Evolutionary conservation across 1,139 yeast species (phyloP).

Genomic region (Arxiozyma bovina): DNA sequence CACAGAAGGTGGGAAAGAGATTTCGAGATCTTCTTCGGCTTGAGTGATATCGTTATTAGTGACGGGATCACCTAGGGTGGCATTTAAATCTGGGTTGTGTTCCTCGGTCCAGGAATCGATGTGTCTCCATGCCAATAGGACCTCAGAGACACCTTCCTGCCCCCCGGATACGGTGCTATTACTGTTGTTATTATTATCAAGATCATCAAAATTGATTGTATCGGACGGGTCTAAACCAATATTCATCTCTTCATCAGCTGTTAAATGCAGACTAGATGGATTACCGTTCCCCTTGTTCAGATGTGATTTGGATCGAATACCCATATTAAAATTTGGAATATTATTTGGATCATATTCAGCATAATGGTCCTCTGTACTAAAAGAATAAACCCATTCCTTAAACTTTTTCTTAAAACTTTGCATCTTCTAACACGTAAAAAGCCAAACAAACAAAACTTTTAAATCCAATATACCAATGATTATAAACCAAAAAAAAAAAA

Average conservation of each 20-base stretch:
- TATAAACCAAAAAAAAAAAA: too few species aligned
- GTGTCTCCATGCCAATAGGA: constrained; percentile 60
- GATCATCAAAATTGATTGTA: constrained; percentile 14
- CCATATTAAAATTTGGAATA: constrained; percentile 23
- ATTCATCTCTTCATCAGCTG: constrained; percentile 17
- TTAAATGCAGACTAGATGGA: constrained; percentile 12
- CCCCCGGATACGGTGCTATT: not conserved
- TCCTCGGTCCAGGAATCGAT: constrained; percentile 53
- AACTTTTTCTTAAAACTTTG: constrained; percentile 34
- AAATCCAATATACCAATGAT: too few species aligned
- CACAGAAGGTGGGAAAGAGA: constrained; percentile 52
- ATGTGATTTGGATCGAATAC: constrained; percentile 15
- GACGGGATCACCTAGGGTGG: constrained; percentile 54
- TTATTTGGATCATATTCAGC: constrained; percentile 52
- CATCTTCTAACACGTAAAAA: constrained; percentile 11
- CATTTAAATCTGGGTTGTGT: constrained; percentile 47
- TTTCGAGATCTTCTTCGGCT: constrained; percentile 55
- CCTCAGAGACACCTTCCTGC: constrained; percentile 52
- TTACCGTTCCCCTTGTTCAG: constrained; percentile 8
- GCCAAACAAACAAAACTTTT: too few species aligned
- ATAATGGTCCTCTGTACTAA: constrained; percentile 59
- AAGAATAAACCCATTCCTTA: constrained; percentile 53
- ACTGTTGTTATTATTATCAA: constrained; percentile 19
- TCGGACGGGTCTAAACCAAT: constrained; percentile 12
- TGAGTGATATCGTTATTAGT: constrained; percentile 52